Evolutionary conservation across 2,329 filamentous ascomycete species (phyloP), one percentile per base, ranked within the genome.

Genomic region (Exophiala sideris): DNA sequence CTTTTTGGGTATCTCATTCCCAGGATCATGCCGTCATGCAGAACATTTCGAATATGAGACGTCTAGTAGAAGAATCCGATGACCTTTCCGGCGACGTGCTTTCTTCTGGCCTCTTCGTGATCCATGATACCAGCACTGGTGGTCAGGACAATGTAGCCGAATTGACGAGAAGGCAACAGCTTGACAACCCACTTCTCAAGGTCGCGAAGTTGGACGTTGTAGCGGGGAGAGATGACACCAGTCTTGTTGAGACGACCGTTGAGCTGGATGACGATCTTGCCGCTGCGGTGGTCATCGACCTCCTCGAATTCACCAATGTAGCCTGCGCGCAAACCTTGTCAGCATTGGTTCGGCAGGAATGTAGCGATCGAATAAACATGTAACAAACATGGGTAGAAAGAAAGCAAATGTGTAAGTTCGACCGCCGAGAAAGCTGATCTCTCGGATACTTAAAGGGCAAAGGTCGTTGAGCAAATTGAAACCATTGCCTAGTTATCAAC

Each of bases 381-480:
- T 44, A 83, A 81, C 79, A 88, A 85, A 91, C 88, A 94, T 76
- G 73, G 62, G 65, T 65, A 64, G 63, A 72, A 65, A 65, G 62
- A 75, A 79, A 69, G 71, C 79, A 90, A 51, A 95, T 87, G 88
- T 96, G 91, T 96, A 95, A 96, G 91, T 92, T 87, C 87, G 84
- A 66, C 86, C 86, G 86, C 84, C 75, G 75, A 68, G 65, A 64
- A 67, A 68, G 67, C 56, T 72, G 75, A 94, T 99, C 78, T 99
- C 88, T 95, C 94, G 92, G 90, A 85, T 85, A 95, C 85, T 97
- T 97, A 99, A 97, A 99, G 90, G 91, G 90, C 92, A 90, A 85
- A 87, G 82, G 86, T 87, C 89, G 91, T 96, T 77, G 81, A 76
- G 67, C 64, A 74, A 66, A 72, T 75, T 84, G 84, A 87, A 86